Conservation (phyloP, 768 basidiomycete genomes). For the Porpolomopsis calyptriformis region DNA sequence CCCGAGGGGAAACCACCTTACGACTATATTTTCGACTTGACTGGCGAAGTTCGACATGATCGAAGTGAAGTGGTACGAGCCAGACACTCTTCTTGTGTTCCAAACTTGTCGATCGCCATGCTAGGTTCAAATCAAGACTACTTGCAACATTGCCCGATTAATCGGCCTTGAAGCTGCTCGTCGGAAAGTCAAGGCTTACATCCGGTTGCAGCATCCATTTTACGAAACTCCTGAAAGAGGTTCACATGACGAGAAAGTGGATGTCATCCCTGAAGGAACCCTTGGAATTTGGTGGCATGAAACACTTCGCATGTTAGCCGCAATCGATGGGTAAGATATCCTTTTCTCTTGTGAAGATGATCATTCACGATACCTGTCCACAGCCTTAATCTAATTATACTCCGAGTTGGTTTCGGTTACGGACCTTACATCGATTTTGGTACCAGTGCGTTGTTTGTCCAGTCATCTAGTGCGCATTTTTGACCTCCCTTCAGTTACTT, state of each 20-base stretch:
- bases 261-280: slow-evolving; percentile 57
- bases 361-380: not conserved
- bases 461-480: slow-evolving; percentile 9
- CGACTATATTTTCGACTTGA: slow-evolving; percentile 76
- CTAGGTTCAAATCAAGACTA: slow-evolving; percentile 71
- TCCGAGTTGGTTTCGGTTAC: slow-evolving; percentile 67
- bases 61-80: slow-evolving; percentile 58
- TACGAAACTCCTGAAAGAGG: slow-evolving; percentile 67
- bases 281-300: slow-evolving; percentile 87
- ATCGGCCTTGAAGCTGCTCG: slow-evolving; percentile 73
- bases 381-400: slow-evolving; percentile 72
- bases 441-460: slow-evolving; percentile 38
- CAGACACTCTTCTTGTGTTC: slow-evolving; percentile 8
- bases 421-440: slow-evolving; percentile 74
- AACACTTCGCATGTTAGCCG: slow-evolving; percentile 60
- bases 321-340: slow-evolving; percentile 55
- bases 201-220: slow-evolving; percentile 68
- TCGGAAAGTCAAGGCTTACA: slow-evolving; percentile 67
- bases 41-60: slow-evolving; percentile 69
- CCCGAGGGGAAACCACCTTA: slow-evolving; percentile 59
- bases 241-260: slow-evolving; percentile 58
- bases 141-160: slow-evolving; percentile 55
- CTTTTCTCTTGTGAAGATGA: slow-evolving; percentile 1
- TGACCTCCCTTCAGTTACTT: slow-evolving; percentile 39
- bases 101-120: slow-evolving; percentile 5